These are phyloP conservation scores for Pisolithus microcarpus DNA, from an alignment of 768 basidiomycete genomes.

Conservation along the genomic window DNA sequence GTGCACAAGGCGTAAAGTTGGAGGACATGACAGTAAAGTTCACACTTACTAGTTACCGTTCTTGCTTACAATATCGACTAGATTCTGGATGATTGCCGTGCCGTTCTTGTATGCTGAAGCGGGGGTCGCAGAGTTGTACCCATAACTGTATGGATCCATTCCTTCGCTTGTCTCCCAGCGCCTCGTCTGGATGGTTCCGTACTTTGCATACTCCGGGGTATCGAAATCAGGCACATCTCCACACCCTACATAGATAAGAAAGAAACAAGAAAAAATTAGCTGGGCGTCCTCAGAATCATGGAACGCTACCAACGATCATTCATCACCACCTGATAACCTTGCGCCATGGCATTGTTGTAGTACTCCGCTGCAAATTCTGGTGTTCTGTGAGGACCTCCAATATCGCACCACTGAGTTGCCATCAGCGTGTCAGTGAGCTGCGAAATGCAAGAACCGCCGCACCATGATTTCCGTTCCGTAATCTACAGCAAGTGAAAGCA, in stretches of 20 bases:
- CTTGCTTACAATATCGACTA: constrained; percentile 55
- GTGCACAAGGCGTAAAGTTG: neutral
- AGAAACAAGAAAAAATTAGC: neutral
- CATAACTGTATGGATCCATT: constrained; percentile 49
- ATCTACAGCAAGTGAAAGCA: constrained; percentile 39
- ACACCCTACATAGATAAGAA: constrained; percentile 31
- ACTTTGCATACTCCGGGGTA: constrained; percentile 48
- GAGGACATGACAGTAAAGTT: neutral
- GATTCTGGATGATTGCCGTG: constrained; percentile 40
- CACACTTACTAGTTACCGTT: constrained; percentile 50
- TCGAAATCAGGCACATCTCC: constrained; percentile 46
- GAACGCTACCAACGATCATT: constrained; percentile 30
- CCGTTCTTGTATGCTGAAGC: constrained; percentile 42
- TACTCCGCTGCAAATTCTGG: constrained; percentile 38
- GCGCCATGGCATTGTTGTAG: constrained; percentile 36
- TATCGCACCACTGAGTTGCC: constrained; percentile 45
- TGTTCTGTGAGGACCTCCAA: constrained; percentile 44
- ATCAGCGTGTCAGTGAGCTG: constrained; percentile 5
- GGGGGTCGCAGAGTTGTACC: constrained; percentile 38
- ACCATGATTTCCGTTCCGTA: constrained; percentile 54
- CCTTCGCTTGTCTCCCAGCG: constrained; percentile 57
- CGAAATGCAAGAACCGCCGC: constrained; percentile 4
- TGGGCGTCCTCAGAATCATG: neutral
- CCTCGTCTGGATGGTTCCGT: constrained; percentile 38
- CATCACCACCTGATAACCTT: constrained; percentile 42